Evolutionary conservation across 1,284 basidiomycete species (phyloP), one percentile per base, ranked within the genome.

Genomic region (Amylostereum areolatum): DNA sequence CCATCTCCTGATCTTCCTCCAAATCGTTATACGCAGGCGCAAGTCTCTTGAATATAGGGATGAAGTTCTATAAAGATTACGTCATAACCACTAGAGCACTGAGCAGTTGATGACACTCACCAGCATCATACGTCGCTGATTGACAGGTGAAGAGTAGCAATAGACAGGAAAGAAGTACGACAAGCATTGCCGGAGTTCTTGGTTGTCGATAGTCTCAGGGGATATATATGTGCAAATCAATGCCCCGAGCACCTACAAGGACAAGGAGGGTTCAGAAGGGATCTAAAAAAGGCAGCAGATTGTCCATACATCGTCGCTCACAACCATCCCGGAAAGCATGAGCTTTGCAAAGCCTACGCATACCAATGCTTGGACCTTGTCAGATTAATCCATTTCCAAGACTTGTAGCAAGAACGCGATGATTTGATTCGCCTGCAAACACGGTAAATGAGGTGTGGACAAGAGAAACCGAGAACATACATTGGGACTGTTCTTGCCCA

Each of bases 121-220:
- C 56, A 82, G 77, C 58, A 85, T 84, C 76, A 96, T 82, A 27
- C 82, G 73, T 9, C 78, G 70, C 70, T 97, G 95, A 62, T 97
- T 96, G 12, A 65, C 67, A 2, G 82, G 68, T 0, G 89, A 87
- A 1, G 92, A 92, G 65, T 90, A 95, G 65, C 91, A 92, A 64
- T 92, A 98, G 0, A 94, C 85, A 0, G 94, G 93, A 69, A 99
- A 86, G 74, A 98, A 98, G 69, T 98, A 98, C 18, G 92, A 87
- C 28, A 99, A 72, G 63, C 94, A 97, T 67, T 98, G 96, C 48
- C 93, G 76, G 30, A 98, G 72, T 54, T 92, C 81, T 59, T 90
- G 87, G 62, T 97, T 98, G 36, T 85, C 80, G 10, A 73, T 75
- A 0, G 93, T 97, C 52, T 91, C 85, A 1, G 92, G 91, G 0